Conservation (phyloP, 768 basidiomycete species). For the Dentipellis fragilis region DNA sequence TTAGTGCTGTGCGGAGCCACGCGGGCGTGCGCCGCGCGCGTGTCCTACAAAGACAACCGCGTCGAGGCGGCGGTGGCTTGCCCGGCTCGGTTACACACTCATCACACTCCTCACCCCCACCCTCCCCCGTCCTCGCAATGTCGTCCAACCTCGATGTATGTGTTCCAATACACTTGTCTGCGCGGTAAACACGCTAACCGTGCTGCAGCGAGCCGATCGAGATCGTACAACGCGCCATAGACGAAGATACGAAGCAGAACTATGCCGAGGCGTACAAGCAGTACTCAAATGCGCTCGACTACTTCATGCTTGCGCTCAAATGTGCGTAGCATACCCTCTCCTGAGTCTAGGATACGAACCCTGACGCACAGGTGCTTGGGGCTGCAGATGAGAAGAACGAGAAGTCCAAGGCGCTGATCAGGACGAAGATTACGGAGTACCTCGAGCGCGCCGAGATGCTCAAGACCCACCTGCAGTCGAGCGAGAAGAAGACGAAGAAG, state of each 20-base stretch:
- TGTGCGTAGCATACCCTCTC: conserved; percentile 37
- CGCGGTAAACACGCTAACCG: not conserved
- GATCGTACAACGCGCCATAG: conserved; percentile 87
- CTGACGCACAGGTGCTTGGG: not conserved
- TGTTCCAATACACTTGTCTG: not conserved
- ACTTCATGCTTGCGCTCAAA: conserved; percentile 95
- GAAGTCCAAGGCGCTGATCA: conserved; percentile 78
- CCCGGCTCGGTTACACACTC: not conserved
- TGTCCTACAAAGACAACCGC: not conserved
- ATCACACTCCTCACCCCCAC: not conserved
- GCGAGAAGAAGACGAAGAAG: conserved; percentile 52
- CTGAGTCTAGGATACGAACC: not conserved
- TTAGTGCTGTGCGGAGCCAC: not conserved
- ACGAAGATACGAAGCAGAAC: conserved; percentile 86
- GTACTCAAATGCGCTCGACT: conserved; percentile 93
- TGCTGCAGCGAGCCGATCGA: conserved; percentile 70
- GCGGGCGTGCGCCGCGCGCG: not conserved
- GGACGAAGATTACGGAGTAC: conserved; percentile 84
- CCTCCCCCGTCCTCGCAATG: not conserved
- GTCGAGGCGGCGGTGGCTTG: not conserved
- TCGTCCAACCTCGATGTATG: not conserved
- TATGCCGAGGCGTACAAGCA: conserved; percentile 91
- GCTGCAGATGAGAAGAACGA: conserved; percentile 85
- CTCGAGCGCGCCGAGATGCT: conserved; percentile 84
- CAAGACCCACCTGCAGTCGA: conserved; percentile 67